phyloP scores from a whole-genome alignment of 2,329 filamentous ascomycete species.

The Apiospora sp. region DNA sequence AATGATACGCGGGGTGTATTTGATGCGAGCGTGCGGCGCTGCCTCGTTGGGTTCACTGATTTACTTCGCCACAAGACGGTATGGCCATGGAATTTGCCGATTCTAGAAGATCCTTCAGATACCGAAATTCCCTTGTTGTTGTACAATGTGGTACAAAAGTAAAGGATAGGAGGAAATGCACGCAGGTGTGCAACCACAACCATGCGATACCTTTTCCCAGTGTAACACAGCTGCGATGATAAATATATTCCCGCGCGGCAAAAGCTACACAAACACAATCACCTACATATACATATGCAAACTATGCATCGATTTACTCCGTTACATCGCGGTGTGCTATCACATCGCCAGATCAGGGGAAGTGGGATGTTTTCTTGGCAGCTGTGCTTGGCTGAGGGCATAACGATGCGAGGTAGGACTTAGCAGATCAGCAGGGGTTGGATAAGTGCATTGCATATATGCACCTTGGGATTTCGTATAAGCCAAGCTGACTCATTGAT shows the following conservation, averaged over 20 bases:
- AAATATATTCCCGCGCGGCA: background rate
- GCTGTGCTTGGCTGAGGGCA: background rate
- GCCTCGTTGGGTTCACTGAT: background rate
- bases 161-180: background rate
- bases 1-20: background rate
- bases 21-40: background rate
- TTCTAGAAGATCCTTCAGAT: background rate
- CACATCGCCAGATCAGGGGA: constrained; percentile 1
- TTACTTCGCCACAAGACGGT: background rate
- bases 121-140: background rate
- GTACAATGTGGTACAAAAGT: background rate
- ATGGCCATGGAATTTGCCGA: background rate
- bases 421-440: background rate
- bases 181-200: background rate
- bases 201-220: background rate
- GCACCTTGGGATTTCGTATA: constrained; percentile 1
- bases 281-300: background rate
- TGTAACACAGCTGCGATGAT: background rate
- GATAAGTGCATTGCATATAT: constrained; percentile 14
- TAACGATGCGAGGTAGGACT: background rate
- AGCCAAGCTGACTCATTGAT: constrained; percentile 10
- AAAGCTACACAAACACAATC: background rate
- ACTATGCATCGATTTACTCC: background rate
- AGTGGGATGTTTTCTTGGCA: constrained; percentile 5
- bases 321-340: background rate